Percentiles rank a stretch among this genome's conserved stretches.
These are phyloP conservation scores for Lotmaria passim DNA, from an alignment of 208 protist species.

Conservation along the genomic window DNA sequence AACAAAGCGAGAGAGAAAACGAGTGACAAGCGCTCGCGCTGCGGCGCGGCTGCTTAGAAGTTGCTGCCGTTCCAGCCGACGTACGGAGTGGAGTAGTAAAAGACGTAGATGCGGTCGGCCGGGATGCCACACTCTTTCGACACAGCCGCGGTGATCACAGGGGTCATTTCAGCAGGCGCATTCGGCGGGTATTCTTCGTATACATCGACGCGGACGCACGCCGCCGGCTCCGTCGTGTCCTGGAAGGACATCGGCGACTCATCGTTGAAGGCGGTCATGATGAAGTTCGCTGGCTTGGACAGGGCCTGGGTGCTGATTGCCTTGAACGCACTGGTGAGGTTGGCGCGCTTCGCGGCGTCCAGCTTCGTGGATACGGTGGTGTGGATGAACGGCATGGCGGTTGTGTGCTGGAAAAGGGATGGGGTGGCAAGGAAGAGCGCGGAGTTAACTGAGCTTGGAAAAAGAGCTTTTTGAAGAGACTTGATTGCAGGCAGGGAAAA, in stretches of 20 bases:
- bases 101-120: slow-evolving; percentile 32
- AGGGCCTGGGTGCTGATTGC: slow-evolving; percentile 21
- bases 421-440: neutral
- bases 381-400: slow-evolving; percentile 35
- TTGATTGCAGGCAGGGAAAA: too few relatives aligned
- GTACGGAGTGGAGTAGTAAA: slow-evolving; percentile 34
- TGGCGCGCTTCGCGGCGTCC: slow-evolving; percentile 20
- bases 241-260: slow-evolving; percentile 26
- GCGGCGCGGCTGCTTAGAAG: slow-evolving; percentile 15
- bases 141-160: slow-evolving; percentile 29
- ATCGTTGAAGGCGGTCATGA: slow-evolving; percentile 46
- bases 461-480: too few relatives aligned
- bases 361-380: slow-evolving; percentile 32
- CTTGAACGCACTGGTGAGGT: slow-evolving; percentile 25
- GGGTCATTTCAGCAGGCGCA: slow-evolving; percentile 21
- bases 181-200: slow-evolving; percentile 13
- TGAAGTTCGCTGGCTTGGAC: slow-evolving; percentile 31
- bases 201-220: slow-evolving; percentile 34
- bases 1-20: too few relatives aligned
- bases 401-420: slow-evolving; percentile 1
- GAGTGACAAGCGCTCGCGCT: too few relatives aligned
- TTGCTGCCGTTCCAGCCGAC: slow-evolving; percentile 39
- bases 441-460: too few relatives aligned
- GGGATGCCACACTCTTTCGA: slow-evolving; percentile 31
- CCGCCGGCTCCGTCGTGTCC: slow-evolving; percentile 25